phyloP scores from a whole-genome alignment of 495 filamentous ascomycete genomes.

The Xylaria sp. region DNA sequence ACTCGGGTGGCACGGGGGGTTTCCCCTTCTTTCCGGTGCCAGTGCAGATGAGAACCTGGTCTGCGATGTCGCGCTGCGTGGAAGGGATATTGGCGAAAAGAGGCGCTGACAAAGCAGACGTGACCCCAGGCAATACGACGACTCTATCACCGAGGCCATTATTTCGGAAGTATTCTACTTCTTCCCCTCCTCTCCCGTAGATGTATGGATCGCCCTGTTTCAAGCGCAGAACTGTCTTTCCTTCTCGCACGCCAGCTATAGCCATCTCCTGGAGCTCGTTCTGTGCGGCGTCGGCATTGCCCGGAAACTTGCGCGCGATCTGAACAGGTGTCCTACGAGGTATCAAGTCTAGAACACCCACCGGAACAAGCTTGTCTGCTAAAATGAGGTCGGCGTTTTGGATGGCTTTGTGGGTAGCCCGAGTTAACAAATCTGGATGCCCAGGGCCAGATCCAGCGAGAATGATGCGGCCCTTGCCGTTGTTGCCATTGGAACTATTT shows the following conservation, averaged over 20 bases:
- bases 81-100: slow-evolving; percentile 87
- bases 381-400: slow-evolving; percentile 84
- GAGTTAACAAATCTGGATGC: slow-evolving; percentile 88
- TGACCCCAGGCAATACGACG: slow-evolving; percentile 86
- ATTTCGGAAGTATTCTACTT: slow-evolving; percentile 81
- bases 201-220: slow-evolving; percentile 98
- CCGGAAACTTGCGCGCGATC: slow-evolving; percentile 96
- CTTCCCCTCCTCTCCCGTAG: slow-evolving; percentile 93
- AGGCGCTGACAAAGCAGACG: slow-evolving; percentile 83
- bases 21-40: slow-evolving; percentile 94
- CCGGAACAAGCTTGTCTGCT: slow-evolving; percentile 94
- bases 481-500: background rate
- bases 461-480: slow-evolving; percentile 69
- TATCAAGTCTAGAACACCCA: slow-evolving; percentile 84
- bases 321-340: slow-evolving; percentile 87
- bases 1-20: slow-evolving; percentile 79
- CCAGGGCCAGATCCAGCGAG: slow-evolving; percentile 95
- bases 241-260: slow-evolving; percentile 70
- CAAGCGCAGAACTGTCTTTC: slow-evolving; percentile 81
- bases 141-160: slow-evolving; percentile 68
- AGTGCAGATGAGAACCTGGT: slow-evolving; percentile 92
- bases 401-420: slow-evolving; percentile 88
- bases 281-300: slow-evolving; percentile 93
- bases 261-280: slow-evolving; percentile 87
- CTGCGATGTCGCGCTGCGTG: slow-evolving; percentile 88